Conservation (phyloP, 441 rosid genomes). For the Dalechampia spathulata region DNA sequence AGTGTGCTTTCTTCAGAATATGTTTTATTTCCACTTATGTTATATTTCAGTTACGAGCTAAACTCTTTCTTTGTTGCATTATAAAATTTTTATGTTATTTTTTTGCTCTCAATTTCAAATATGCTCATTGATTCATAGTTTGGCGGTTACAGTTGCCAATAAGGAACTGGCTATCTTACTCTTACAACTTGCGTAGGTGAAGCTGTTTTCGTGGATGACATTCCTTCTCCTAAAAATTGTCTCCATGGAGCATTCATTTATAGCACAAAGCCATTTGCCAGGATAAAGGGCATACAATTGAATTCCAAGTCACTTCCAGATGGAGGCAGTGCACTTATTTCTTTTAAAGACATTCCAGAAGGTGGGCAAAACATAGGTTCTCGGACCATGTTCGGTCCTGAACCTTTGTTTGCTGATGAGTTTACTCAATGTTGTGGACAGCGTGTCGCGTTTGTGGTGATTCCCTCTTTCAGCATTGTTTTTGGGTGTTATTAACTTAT, state of each 20-base stretch:
- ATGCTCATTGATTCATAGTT: too few relatives aligned
- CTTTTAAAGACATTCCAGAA: constrained; percentile 63
- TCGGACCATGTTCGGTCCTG: constrained; percentile 36
- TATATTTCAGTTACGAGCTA: too few relatives aligned
- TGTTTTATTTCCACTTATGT: too few relatives aligned
- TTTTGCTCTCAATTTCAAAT: too few relatives aligned
- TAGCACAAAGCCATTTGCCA: constrained; percentile 74
- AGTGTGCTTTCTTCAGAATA: too few relatives aligned
- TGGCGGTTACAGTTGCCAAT: too few relatives aligned
- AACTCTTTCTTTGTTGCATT: too few relatives aligned
- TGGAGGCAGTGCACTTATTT: constrained; percentile 43
- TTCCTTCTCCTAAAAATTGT: constrained; percentile 76
- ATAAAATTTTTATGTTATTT: too few relatives aligned
- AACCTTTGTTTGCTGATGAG: constrained; percentile 69
- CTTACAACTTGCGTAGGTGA: constrained; percentile 50
- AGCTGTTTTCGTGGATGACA: constrained; percentile 92
- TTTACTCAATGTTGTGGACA: constrained; percentile 58
- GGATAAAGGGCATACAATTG: constrained; percentile 47
- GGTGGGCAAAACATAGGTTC: constrained; percentile 62
- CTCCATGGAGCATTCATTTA: constrained; percentile 76
- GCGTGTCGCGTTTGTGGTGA: constrained; percentile 77
- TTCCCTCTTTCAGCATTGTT: constrained; percentile 1
- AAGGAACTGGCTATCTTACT: too few relatives aligned
- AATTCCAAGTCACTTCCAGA: constrained; percentile 33
- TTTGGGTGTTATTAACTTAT: too few relatives aligned